These are phyloP conservation scores for Ramaria rubella DNA, from an alignment of 768 basidiomycete species.

Conservation along the genomic window DNA sequence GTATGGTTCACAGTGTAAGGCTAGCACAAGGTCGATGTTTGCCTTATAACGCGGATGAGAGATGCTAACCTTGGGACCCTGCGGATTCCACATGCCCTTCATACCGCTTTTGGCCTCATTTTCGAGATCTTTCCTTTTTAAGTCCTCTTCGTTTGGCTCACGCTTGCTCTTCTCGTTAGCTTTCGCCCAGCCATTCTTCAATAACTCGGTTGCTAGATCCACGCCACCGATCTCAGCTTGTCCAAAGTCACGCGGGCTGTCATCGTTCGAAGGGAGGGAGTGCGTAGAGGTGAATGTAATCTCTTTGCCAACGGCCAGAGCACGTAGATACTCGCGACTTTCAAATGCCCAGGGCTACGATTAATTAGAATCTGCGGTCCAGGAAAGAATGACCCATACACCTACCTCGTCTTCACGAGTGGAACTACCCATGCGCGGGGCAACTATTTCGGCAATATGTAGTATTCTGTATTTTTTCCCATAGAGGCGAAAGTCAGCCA, in stretches of 20 bases:
- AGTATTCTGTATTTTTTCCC: slow-evolving; percentile 70
- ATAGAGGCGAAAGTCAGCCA: slow-evolving; percentile 12
- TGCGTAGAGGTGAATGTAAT: slow-evolving; percentile 79
- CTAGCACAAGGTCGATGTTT: slow-evolving; percentile 29
- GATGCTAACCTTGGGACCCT: slow-evolving; percentile 56
- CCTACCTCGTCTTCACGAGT: slow-evolving; percentile 83
- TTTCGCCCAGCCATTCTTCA: slow-evolving; percentile 89
- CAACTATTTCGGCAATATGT: slow-evolving; percentile 80
- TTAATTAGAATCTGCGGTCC: slow-evolving; percentile 3
- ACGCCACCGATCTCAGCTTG: slow-evolving; percentile 63
- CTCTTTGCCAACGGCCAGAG: slow-evolving; percentile 84
- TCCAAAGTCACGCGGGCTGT: slow-evolving; percentile 73
- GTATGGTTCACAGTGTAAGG: slow-evolving; percentile 68
- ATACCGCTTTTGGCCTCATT: slow-evolving; percentile 66
- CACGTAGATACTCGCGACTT: slow-evolving; percentile 85
- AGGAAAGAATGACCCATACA: background rate
- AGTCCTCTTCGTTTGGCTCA: slow-evolving; percentile 74
- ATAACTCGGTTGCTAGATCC: slow-evolving; percentile 69
- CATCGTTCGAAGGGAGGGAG: slow-evolving; percentile 65
- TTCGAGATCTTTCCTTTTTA: slow-evolving; percentile 66
- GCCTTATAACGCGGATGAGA: background rate
- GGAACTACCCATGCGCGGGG: slow-evolving; percentile 79
- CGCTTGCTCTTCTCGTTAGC: slow-evolving; percentile 75
- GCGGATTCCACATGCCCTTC: slow-evolving; percentile 82
- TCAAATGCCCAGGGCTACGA: slow-evolving; percentile 84